These are phyloP conservation scores for Helicostylum pulchrum DNA, from an alignment of 192 early-diverging fungal species.

Conservation along the genomic window DNA sequence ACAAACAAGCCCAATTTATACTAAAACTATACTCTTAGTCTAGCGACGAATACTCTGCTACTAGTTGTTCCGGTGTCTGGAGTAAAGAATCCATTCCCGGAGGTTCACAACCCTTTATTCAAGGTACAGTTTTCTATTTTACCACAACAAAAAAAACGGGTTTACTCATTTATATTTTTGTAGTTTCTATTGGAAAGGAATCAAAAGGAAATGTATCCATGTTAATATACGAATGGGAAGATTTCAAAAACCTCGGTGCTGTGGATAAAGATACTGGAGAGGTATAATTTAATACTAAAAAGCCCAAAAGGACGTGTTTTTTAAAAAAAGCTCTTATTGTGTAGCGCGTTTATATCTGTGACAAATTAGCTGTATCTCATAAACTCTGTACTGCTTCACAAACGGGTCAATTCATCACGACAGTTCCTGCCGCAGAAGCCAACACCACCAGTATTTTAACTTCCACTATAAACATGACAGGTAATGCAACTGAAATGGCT, in stretches of 20 bases:
- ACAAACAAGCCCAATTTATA: background rate
- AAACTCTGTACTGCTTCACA: slow-evolving; percentile 50
- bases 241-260: slow-evolving; percentile 41
- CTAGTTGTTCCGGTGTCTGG: slow-evolving; percentile 35
- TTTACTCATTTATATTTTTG: background rate
- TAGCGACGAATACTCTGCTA: slow-evolving; percentile 30
- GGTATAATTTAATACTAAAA: too few relatives aligned
- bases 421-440: slow-evolving; percentile 36
- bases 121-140: slow-evolving; percentile 21
- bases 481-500: slow-evolving; percentile 41
- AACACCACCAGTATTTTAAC: slow-evolving; percentile 34
- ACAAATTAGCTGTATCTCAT: slow-evolving; percentile 48
- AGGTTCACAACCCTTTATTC: slow-evolving; percentile 35
- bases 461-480: slow-evolving; percentile 29
- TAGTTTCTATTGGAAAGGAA: slow-evolving; percentile 24
- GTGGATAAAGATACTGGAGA: slow-evolving; percentile 16
- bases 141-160: background rate
- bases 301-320: background rate
- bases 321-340: background rate
- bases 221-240: slow-evolving; percentile 47
- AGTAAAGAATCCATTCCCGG: slow-evolving; percentile 36
- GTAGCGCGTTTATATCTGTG: slow-evolving; percentile 46
- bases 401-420: slow-evolving; percentile 54
- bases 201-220: slow-evolving; percentile 42
- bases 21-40: slow-evolving; percentile 12